phyloP scores from a whole-genome alignment of 805 yeast species.

The Metschnikowia chrysomelidarum region DNA sequence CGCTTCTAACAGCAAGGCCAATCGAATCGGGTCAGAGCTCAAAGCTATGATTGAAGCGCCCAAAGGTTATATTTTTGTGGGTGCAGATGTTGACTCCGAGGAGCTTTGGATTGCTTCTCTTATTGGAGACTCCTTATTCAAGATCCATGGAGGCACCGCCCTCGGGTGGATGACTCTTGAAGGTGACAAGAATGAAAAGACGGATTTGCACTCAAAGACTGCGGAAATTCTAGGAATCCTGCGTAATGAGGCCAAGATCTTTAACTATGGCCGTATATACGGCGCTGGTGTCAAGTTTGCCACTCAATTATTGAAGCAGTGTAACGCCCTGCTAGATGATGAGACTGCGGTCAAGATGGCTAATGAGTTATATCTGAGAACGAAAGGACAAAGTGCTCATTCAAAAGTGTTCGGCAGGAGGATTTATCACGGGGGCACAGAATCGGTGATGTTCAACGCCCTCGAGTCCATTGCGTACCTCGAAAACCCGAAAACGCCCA shows the following conservation, averaged over 20 bases:
- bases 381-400: conserved; percentile 62
- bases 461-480: conserved; percentile 84
- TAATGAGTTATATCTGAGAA: conserved; percentile 63
- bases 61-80: conserved; percentile 84
- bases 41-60: conserved; percentile 89
- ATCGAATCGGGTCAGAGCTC: conserved; percentile 88
- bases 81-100: conserved; percentile 98
- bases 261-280: conserved; percentile 95
- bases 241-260: conserved; percentile 89
- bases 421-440: conserved; percentile 86
- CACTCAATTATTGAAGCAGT: conserved; percentile 74
- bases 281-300: conserved; percentile 97
- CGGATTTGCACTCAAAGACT: conserved; percentile 93
- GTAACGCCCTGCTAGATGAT: conserved; percentile 69
- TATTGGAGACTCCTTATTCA: conserved; percentile 87
- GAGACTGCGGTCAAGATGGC: conserved; percentile 67
- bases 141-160: conserved; percentile 92
- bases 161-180: conserved; percentile 99
- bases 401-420: conserved; percentile 26
- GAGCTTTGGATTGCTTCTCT: conserved; percentile 97
- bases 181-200: conserved; percentile 87
- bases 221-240: conserved; percentile 86
- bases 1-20: conserved; percentile 87
- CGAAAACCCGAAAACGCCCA: conserved; percentile 82
- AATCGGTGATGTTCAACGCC: conserved; percentile 85